These are phyloP conservation scores for Licmophora abbreviata DNA, from an alignment of 108 stramenopile species.

Conservation along the genomic window DNA sequence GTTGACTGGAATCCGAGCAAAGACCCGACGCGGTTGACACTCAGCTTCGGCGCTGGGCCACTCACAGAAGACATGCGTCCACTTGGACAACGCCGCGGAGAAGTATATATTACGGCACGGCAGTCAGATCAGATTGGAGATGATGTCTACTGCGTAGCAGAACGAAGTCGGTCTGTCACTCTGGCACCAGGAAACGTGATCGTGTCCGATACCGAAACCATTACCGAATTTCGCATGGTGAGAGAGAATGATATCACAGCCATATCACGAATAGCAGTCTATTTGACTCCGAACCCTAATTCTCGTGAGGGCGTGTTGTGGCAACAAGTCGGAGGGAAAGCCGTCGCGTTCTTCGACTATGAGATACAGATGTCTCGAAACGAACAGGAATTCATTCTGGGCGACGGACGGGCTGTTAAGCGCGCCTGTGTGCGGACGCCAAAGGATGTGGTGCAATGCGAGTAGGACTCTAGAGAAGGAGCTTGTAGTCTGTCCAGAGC, in stretches of 20 bases:
- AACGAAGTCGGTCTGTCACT: constrained; percentile 33
- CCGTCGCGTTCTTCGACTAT: constrained; percentile 53
- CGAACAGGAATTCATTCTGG: constrained; percentile 6
- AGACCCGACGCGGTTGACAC: constrained; percentile 33
- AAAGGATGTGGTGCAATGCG: constrained; percentile 14
- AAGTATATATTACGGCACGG: constrained; percentile 35
- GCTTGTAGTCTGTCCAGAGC: too few relatives aligned
- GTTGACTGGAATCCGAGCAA: constrained; percentile 35
- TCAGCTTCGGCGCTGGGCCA: constrained; percentile 13
- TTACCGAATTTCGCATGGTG: constrained; percentile 30
- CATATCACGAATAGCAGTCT: constrained; percentile 32
- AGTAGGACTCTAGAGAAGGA: too few relatives aligned
- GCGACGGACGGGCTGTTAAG: background rate
- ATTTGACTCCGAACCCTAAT: constrained; percentile 52
- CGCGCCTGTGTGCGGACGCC: constrained; percentile 17
- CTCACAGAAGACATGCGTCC: constrained; percentile 44
- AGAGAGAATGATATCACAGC: constrained; percentile 20
- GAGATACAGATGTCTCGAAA: constrained; percentile 34
- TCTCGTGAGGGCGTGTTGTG: constrained; percentile 46
- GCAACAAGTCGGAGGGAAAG: constrained; percentile 45
- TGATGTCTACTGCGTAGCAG: constrained; percentile 18
- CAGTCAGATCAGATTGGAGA: constrained; percentile 10
- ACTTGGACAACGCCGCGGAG: constrained; percentile 29
- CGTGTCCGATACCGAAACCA: constrained; percentile 34
- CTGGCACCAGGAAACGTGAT: constrained; percentile 28